Evolutionary conservation across 73 alveolate species (phyloP).

Genomic region (Uronychia binucleata): DNA sequence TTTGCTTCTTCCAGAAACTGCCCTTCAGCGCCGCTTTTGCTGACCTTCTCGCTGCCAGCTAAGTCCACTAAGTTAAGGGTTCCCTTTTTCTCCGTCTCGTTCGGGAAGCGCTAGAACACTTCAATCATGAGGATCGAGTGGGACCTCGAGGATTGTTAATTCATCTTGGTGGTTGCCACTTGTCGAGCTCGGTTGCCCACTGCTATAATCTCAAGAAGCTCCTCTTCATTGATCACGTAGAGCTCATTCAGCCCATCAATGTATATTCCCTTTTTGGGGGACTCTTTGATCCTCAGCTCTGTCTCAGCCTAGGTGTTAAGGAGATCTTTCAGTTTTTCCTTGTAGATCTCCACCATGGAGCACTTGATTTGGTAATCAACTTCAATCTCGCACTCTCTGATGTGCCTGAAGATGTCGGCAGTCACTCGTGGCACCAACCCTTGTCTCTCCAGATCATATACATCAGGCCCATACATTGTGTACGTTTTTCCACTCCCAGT

Average conservation of each 20-base stretch:
- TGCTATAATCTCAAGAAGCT: constrained; percentile 89
- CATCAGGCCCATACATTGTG: constrained; percentile 94
- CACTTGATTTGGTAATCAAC: constrained; percentile 71
- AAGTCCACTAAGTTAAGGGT: constrained; percentile 77
- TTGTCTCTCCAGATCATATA: constrained; percentile 69
- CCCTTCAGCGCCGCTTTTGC: constrained; percentile 62
- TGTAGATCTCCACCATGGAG: constrained; percentile 85
- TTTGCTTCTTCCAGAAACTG: constrained; percentile 81
- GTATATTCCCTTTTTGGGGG: constrained; percentile 92
- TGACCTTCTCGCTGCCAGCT: constrained; percentile 80
- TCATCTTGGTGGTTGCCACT: constrained; percentile 97
- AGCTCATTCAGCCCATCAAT: constrained; percentile 94
- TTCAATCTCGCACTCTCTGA: constrained; percentile 59
- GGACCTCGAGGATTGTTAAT: constrained; percentile 92
- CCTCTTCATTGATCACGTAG: constrained; percentile 84
- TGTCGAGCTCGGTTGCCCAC: constrained; percentile 93
- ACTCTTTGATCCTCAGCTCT: constrained; percentile 87
- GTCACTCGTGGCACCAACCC: constrained; percentile 94
- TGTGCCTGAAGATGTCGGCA: constrained; percentile 86
- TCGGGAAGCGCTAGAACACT: constrained; percentile 85
- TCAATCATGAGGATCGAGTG: constrained; percentile 90
- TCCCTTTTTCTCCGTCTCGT: constrained; percentile 87
- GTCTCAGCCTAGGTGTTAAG: constrained; percentile 75
- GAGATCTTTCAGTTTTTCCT: constrained; percentile 89
- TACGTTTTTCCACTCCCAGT: constrained; percentile 98